Base-by-base conservation (phyloP, 768 basidiomycete species). In the Termitomyces sp. region DNA sequence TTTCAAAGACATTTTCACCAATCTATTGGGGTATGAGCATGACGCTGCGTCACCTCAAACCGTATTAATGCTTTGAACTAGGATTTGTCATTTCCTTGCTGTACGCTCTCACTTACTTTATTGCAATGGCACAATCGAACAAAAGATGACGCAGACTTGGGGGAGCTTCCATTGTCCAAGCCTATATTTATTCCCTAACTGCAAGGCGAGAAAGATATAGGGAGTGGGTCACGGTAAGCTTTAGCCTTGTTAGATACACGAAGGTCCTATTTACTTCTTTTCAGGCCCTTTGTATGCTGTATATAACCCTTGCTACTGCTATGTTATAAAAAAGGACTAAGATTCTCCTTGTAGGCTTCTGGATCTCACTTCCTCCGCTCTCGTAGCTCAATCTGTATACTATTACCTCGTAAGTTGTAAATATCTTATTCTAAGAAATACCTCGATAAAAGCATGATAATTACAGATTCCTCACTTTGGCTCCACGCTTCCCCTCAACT, bases 401-500 rank as follows among this genome's bases (percentile, higher is more conserved):
- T 76, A 77, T 60, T 80, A 80, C 60, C 64, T 79, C 15, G 78
- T 78, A 24, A 37, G 51, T 22, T 3, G 7, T 3, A 5, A 37
- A 2, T 15, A 16, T 9, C 11, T 48, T 0, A 20, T 22, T 15
- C 8, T 7, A 9, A 51, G n/a, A 34, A 36, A 50, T 6, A 15
- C 9, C 18, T 36, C 4, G 2, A 52, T 15, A 31, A 6, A 24
- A 22, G 6, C 12, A 7, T 24, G 16, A 24, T 24, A 37, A 52
- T 18, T 53, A 50, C 53, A 80, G 79, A 70, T 80, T 11, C 79
- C 78, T 0, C 68, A 78, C 58, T 80, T 74, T 54, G 79, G 78
- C 4, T 76, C 76, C 0, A 58, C 75, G 33, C 45, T 60, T 15
- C 78, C 73, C 0, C 68, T 80, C 18, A 58, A 60, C 20, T 70